Evolutionary conservation across 2,329 filamentous ascomycete genomes (phyloP).

Genomic region (Colletotrichum echinochloae): DNA sequence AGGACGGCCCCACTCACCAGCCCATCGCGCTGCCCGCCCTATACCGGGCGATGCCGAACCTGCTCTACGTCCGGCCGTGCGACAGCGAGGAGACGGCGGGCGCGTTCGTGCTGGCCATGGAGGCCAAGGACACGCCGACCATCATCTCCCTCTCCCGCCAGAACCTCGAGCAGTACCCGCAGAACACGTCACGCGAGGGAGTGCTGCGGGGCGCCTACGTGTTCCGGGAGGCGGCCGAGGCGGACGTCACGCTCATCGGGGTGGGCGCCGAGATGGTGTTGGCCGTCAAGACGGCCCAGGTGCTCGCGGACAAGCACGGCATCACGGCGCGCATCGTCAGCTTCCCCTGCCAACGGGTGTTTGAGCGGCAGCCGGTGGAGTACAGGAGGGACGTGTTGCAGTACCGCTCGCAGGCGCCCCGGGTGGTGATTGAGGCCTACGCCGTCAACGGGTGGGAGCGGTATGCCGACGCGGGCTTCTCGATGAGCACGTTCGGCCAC

Average conservation of each 20-base stretch:
- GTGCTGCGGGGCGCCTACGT: conserved; percentile 61
- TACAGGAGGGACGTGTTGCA: conserved; percentile 61
- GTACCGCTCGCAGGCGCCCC: conserved; percentile 56
- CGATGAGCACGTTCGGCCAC: conserved; percentile 67
- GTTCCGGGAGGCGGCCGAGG: conserved; percentile 55
- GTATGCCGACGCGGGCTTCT: conserved; percentile 68
- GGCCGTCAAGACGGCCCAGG: conserved; percentile 48
- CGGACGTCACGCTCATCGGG: conserved; percentile 59
- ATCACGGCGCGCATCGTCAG: conserved; percentile 56
- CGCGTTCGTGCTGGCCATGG: conserved; percentile 63
- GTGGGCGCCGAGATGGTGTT: conserved; percentile 53
- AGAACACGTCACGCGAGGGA: conserved; percentile 60
- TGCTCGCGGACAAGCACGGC: conserved; percentile 54
- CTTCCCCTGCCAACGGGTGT: conserved; percentile 59
- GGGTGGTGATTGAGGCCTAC: conserved; percentile 72
- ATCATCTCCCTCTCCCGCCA: conserved; percentile 64
- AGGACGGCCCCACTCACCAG: conserved; percentile 73
- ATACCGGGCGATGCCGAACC: conserved; percentile 72
- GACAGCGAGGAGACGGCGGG: conserved; percentile 70
- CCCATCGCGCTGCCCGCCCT: conserved; percentile 68
- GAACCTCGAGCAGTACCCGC: conserved; percentile 51
- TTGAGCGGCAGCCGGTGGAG: conserved; percentile 55
- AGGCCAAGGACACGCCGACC: conserved; percentile 53
- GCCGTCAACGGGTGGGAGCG: conserved; percentile 69
- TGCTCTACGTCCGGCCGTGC: conserved; percentile 70